Conservation (phyloP, 768 basidiomycete genomes). For the Roridomyces roridus region DNA sequence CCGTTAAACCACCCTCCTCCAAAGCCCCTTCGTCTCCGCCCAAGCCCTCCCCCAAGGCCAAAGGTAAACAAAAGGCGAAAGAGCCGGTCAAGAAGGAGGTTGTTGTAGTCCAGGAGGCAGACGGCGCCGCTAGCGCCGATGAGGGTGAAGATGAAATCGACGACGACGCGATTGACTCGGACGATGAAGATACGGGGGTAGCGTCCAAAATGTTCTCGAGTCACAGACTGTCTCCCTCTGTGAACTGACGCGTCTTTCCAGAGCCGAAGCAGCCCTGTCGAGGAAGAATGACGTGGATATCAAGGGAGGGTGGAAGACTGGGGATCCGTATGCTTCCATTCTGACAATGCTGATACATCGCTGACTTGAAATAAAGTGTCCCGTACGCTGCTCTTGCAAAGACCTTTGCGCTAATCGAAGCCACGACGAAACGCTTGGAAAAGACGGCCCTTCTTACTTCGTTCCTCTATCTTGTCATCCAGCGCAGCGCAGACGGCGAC, state of each 20-base stretch:
- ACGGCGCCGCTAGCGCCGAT: conserved; percentile 31
- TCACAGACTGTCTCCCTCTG: neutral
- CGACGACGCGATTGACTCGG: conserved; percentile 45
- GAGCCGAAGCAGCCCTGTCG: conserved; percentile 73
- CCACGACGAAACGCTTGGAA: conserved; percentile 93
- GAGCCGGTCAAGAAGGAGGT: conserved; percentile 34
- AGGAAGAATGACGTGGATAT: conserved; percentile 75
- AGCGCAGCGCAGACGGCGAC: conserved; percentile 79
- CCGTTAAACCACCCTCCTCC: conserved; percentile 4
- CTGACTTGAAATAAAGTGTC: conserved; percentile 56
- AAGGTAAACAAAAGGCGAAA: conserved; percentile 21
- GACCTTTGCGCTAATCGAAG: conserved; percentile 88
- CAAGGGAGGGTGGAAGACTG: conserved; percentile 82
- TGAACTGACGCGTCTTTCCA: conserved; percentile 29
- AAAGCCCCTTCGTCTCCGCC: conserved; percentile 9
- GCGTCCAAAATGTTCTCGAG: conserved; percentile 68
- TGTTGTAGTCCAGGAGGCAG: conserved; percentile 36
- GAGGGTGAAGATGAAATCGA: conserved; percentile 48
- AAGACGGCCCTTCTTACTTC: conserved; percentile 89
- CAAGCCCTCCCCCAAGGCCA: conserved; percentile 5
- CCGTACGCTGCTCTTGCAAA: conserved; percentile 94
- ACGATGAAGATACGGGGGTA: conserved; percentile 50
- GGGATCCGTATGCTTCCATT: conserved; percentile 71
- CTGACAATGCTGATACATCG: neutral
- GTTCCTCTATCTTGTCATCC: conserved; percentile 89